phyloP scores from a whole-genome alignment of 2,329 filamentous ascomycete species.

The Colletotrichum lupini region DNA sequence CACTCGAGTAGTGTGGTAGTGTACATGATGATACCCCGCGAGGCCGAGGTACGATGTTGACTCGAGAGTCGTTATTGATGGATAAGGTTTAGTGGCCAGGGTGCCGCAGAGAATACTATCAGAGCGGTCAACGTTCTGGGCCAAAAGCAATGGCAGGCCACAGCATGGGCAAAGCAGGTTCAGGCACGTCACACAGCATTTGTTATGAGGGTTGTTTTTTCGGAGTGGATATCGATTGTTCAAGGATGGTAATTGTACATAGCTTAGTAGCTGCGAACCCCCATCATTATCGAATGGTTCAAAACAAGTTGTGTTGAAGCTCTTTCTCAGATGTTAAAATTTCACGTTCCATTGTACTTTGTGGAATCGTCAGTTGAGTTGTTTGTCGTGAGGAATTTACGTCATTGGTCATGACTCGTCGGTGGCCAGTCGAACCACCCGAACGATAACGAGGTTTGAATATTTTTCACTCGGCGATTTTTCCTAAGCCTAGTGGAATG shows the following conservation, averaged over 20 bases:
- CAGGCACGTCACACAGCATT: neutral
- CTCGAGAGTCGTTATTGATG: neutral
- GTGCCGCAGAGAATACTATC: neutral
- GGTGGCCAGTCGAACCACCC: slow-evolving; percentile 9
- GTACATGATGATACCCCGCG: neutral
- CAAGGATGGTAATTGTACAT: neutral
- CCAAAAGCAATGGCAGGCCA: neutral
- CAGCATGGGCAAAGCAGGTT: neutral
- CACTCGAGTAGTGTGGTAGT: neutral
- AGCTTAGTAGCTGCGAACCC: neutral
- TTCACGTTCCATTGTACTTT: neutral
- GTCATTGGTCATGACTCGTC: slow-evolving; percentile 32
- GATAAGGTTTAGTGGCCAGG: neutral
- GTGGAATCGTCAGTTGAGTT: too few species aligned
- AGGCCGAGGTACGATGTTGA: neutral
- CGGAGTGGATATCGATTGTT: neutral
- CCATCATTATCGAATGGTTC: neutral
- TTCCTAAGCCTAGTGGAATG: neutral
- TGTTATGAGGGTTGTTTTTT: neutral
- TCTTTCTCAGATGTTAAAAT: neutral
- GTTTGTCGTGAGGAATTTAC: slow-evolving; percentile 15
- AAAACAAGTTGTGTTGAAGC: neutral
- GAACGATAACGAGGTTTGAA: neutral
- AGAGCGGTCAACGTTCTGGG: neutral
- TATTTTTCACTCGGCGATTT: neutral